Conservation (phyloP, 1,284 basidiomycete species). For the Pyrrhoderma lamaoense region DNA sequence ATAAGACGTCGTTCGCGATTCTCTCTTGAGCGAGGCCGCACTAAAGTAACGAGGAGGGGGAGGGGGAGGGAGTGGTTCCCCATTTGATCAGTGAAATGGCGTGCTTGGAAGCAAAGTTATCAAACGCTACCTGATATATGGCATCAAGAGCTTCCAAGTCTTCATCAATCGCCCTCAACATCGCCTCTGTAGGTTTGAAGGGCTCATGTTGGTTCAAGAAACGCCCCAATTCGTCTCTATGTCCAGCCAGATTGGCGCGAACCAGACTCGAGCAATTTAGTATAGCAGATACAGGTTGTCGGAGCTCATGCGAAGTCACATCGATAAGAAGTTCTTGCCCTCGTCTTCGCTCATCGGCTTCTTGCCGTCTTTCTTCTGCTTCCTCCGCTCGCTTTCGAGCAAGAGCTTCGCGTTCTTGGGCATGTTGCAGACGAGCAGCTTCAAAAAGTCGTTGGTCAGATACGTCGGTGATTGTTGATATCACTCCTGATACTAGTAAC, state of each 20-base stretch:
- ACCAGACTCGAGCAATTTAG: conserved; percentile 24
- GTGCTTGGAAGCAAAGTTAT: background rate
- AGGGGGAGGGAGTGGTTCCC: too few relatives aligned
- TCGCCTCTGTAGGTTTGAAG: conserved; percentile 26
- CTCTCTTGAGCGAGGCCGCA: conserved; percentile 34
- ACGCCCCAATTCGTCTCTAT: conserved; percentile 24
- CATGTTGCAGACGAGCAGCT: conserved; percentile 22
- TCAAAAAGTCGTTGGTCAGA: conserved; percentile 24
- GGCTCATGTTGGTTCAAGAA: conserved; percentile 18
- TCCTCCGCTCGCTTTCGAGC: conserved; percentile 24
- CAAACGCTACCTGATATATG: conserved; percentile 21
- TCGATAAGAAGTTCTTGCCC: conserved; percentile 26
- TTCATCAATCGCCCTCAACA: conserved; percentile 30
- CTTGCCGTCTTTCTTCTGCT: conserved; percentile 21
- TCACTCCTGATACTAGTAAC: conserved; percentile 6
- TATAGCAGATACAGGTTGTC: conserved; percentile 26
- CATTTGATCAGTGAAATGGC: too few relatives aligned
- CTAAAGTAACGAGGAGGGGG: conserved; percentile 10
- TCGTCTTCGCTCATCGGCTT: conserved; percentile 25
- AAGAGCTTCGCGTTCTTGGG: conserved; percentile 23
- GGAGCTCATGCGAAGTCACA: conserved; percentile 25
- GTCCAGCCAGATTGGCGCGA: conserved; percentile 21
- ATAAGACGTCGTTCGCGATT: conserved; percentile 36
- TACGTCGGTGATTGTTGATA: conserved; percentile 22
- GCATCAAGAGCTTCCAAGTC: conserved; percentile 28